phyloP scores from a whole-genome alignment of 2,329 filamentous ascomycete species.

The Talaromyces sp. region DNA sequence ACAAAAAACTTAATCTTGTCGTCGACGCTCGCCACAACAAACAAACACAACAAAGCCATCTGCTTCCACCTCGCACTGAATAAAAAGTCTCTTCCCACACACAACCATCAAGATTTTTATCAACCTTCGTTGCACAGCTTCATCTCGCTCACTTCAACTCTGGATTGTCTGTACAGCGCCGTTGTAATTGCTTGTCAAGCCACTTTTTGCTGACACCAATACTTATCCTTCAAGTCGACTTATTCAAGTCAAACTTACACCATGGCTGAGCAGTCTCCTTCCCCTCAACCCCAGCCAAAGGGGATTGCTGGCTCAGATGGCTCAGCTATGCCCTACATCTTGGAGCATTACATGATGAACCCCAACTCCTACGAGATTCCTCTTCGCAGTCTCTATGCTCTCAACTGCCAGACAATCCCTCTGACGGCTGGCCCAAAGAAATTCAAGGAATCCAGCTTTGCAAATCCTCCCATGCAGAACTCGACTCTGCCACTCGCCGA shows the following conservation, averaged over 20 bases:
- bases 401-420: conserved; percentile 56
- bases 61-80: not conserved
- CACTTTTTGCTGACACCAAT: not conserved
- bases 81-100: not conserved
- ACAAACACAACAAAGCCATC: not conserved
- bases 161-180: not conserved
- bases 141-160: not conserved
- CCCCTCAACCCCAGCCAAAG: conserved; percentile 25
- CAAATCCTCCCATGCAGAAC: conserved; percentile 33
- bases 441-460: conserved; percentile 37
- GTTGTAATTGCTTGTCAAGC: not conserved
- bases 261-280: conserved; percentile 17
- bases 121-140: not conserved
- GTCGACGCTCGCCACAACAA: not conserved
- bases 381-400: conserved; percentile 65
- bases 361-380: conserved; percentile 65
- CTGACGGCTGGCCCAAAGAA: conserved; percentile 24
- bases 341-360: conserved; percentile 61
- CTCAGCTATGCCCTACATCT: conserved; percentile 52
- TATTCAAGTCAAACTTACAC: too few species aligned
- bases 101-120: not conserved
- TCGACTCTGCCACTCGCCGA: conserved; percentile 31
- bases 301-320: conserved; percentile 35
- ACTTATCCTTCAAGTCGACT: not conserved
- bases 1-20: not conserved